Evolutionary conservation across 495 filamentous ascomycete species (phyloP), one percentile per base, ranked within the genome.

Genomic region (Penicillium lividum): DNA sequence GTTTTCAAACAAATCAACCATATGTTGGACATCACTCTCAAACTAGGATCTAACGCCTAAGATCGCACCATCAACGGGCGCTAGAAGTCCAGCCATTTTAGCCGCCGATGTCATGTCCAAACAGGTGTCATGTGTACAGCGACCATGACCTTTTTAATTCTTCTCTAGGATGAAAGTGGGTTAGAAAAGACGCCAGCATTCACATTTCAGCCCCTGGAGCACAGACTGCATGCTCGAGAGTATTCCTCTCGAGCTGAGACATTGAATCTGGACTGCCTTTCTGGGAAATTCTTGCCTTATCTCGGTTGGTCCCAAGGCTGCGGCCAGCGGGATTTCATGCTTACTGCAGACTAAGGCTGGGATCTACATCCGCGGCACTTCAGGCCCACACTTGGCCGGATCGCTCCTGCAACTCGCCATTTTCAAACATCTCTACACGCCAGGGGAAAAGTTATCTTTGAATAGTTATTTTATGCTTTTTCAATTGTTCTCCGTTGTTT

Each of bases 31-130:
- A 36, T 11, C 8, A 1, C 1, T 22, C 22, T 36, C 8, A 11
- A 3, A 11, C 33, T 13, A 11, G 33, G 33, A 36, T 36, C 8
- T 36, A 36, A 36, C 8, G 7, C 33, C 33, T 40, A 5, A 4
- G 15, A 7, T 40, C 15, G 38, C 3, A 16, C 38, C n/a, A 16
- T 13, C 11, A 44, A 48, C 13, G 18, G 49, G 28, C 31, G 43
- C 27, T 4, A 16, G 10, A 53, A 15, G 11, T 45, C 60, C 55
- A 58, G 38, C 46, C 55, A 51, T 40, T 38, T 9, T 47, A 54
- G 47, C 55, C 45, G 55, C 55, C 38, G 45, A 45, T 42, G 25
- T 10, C 42, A 15, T 30, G 22, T 28, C 16, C 42, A 53, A 38
- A 58, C 49, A 42, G 9, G 31, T 11, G 5, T 52, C 46, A 49